These are phyloP conservation scores for Paspalum notatum DNA, from an alignment of 176 grass and related monocot genomes.

Conservation along the genomic window DNA sequence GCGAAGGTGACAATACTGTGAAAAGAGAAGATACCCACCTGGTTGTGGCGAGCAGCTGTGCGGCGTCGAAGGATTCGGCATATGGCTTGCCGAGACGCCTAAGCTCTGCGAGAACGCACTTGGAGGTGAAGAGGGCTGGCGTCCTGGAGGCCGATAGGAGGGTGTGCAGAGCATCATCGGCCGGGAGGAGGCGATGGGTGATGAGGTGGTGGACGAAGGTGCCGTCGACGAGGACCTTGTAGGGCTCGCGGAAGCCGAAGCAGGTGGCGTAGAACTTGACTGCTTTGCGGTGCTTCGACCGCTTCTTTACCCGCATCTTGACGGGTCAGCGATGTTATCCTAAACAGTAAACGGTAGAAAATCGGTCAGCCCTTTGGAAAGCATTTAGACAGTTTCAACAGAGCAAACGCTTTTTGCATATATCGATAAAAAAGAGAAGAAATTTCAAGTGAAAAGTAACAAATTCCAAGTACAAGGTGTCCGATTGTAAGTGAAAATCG, in stretches of 20 bases:
- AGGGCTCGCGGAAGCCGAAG: constrained; percentile 87
- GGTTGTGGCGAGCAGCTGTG: constrained; percentile 62
- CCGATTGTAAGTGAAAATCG: no score
- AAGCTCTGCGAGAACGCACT: constrained; percentile 73
- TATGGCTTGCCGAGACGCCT: constrained; percentile 69
- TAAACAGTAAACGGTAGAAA: no score
- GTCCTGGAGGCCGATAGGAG: constrained; percentile 64
- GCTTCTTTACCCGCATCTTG: constrained; percentile 88
- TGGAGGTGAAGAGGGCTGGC: constrained; percentile 74
- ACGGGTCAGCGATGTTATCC: no score
- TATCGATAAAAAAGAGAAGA: no score
- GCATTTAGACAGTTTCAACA: no score
- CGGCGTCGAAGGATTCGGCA: constrained; percentile 43
- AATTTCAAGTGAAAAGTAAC: no score
- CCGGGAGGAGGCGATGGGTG: constrained; percentile 55
- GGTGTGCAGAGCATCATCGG: constrained; percentile 54
- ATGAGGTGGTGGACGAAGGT: constrained; percentile 81
- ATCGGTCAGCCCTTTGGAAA: no score
- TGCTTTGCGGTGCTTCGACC: constrained; percentile 75
- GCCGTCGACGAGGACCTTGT: constrained; percentile 77
- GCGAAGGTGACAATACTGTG: no score
- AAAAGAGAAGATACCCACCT: constrained; percentile 30
- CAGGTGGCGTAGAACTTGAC: constrained; percentile 86
- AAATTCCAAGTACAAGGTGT: no score
- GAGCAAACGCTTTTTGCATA: no score